Conservation (phyloP, 129 eudicot species). For the Artemisia annua region DNA sequence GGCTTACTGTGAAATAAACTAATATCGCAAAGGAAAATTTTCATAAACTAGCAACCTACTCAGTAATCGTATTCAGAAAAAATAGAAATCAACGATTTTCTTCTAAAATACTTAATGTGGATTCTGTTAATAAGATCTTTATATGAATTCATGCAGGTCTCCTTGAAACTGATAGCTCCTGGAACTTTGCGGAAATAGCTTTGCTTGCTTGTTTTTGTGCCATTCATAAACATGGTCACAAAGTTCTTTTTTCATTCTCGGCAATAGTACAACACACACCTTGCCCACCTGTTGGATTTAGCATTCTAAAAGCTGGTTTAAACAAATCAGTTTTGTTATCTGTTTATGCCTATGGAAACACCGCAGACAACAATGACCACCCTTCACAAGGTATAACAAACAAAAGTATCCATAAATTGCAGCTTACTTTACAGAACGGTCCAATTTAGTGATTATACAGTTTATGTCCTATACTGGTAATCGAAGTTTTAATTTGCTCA, state of each 20-base stretch:
- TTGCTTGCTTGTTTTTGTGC: slow-evolving; percentile 95
- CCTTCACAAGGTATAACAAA: slow-evolving; percentile 67
- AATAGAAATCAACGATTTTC: no score
- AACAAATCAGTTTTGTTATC: slow-evolving; percentile 96
- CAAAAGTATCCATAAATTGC: no score
- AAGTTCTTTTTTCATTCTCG: slow-evolving; percentile 86
- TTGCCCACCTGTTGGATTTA: slow-evolving; percentile 81
- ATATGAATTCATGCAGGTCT: slow-evolving; percentile 57
- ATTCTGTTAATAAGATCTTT: slow-evolving; percentile 14
- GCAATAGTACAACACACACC: slow-evolving; percentile 92
- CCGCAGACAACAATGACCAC: slow-evolving; percentile 42
- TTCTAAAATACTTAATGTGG: no score
- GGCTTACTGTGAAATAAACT: not conserved
- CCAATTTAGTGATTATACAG: no score
- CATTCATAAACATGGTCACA: slow-evolving; percentile 86
- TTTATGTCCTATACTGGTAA: no score
- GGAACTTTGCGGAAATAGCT: slow-evolving; percentile 87
- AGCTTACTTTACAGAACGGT: no score
- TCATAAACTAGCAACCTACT: no score
- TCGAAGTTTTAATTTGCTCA: no score
- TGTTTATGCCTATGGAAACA: slow-evolving; percentile 61
- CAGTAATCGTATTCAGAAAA: no score
- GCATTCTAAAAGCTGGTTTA: slow-evolving; percentile 94
- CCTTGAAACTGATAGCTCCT: slow-evolving; percentile 62
- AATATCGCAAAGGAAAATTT: no score